Evolutionary conservation across 345 rosid genomes (phyloP), one percentile per base, ranked within the genome.

Genomic region (Eucalyptus albens): DNA sequence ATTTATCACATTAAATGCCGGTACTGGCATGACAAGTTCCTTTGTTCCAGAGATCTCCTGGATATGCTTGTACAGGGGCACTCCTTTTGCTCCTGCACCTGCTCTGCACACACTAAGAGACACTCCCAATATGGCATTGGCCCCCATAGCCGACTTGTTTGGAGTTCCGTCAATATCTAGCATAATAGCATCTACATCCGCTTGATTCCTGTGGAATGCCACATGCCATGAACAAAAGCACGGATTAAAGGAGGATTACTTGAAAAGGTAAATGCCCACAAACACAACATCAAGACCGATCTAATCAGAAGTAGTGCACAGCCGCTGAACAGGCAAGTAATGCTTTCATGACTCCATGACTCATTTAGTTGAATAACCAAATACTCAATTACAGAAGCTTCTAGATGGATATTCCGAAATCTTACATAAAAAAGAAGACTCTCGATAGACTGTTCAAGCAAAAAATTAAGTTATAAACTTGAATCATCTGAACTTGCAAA

Each of bases 11-110:
- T 97, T 97, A 55, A 95, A 97, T 60, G 99, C 99, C 16, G 99
- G 99, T 91, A 98, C 99, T 2, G 99, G 99, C 97, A 97, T 96
- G 10, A 98, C 99, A 44, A 97, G 99, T 93, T 98, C 99, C 93
- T 95, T 95, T 19, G 99, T 95, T 88, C 96, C 96, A 2, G 99
- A 94, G 81, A 97, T 62, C 33, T 97, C 99, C 94, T 96, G 99
- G 86, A 97, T 97, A 89, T 98, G 99, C 92, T 95, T 95, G 93
- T 96, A 97, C 91, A 98, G 90, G 42, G 99, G 98, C 90, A 96
- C 91, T 88, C 97, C 99, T 91, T 96, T 98, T 2, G 99, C 99
- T 82, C 97, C 99, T 60, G 99, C 99, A 87, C 99, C 99, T 40
- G 99, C 99, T 91, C 99, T 93, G 87, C 99, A 98, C 55, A 95